Evolutionary conservation across 108 stramenopile genomes (phyloP).

Genomic region (Pseudonitzschia multistriata): DNA sequence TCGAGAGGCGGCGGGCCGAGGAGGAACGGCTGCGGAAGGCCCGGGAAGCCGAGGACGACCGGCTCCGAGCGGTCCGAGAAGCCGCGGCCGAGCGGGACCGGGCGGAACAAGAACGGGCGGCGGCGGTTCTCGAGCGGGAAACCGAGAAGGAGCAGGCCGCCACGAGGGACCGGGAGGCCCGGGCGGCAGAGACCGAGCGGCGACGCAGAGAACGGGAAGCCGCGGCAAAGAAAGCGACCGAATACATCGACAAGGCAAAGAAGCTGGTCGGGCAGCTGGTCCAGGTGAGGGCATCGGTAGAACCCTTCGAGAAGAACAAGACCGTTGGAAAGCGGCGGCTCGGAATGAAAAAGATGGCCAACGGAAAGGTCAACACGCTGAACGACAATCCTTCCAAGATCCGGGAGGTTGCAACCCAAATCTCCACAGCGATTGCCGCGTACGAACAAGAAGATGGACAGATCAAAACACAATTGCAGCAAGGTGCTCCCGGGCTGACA

Average conservation of each 20-base stretch:
- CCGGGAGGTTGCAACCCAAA: slow-evolving; percentile 52
- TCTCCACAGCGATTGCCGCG: slow-evolving; percentile 45
- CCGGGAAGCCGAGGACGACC: slow-evolving; percentile 22
- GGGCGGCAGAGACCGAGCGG: slow-evolving; percentile 14
- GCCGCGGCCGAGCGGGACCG: slow-evolving; percentile 23
- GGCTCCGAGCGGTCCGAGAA: slow-evolving; percentile 13
- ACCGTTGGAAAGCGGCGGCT: slow-evolving; percentile 56
- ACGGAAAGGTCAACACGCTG: slow-evolving; percentile 82
- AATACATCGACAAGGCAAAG: slow-evolving; percentile 49
- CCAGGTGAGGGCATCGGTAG: slow-evolving; percentile 44
- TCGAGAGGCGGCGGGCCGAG: slow-evolving; percentile 18
- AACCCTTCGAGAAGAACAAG: slow-evolving; percentile 63
- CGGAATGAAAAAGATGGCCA: slow-evolving; percentile 78
- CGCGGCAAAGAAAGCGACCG: slow-evolving; percentile 39
- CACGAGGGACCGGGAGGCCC: slow-evolving; percentile 19
- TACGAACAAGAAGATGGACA: slow-evolving; percentile 55
- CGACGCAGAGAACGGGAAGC: slow-evolving; percentile 24
- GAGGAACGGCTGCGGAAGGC: slow-evolving; percentile 6
- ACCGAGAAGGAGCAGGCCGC: slow-evolving; percentile 15
- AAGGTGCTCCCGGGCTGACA: slow-evolving; percentile 28
- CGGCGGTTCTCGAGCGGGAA: neutral
- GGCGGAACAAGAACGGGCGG: slow-evolving; percentile 14
- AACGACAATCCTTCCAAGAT: slow-evolving; percentile 67
- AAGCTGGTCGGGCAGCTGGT: slow-evolving; percentile 55
- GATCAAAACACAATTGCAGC: slow-evolving; percentile 26